A percentile compares a stretch with the other conserved stretches of the same genome.
phyloP scores from a whole-genome alignment of 2,329 filamentous ascomycete species.

The Botryosphaeria dothidea region DNA sequence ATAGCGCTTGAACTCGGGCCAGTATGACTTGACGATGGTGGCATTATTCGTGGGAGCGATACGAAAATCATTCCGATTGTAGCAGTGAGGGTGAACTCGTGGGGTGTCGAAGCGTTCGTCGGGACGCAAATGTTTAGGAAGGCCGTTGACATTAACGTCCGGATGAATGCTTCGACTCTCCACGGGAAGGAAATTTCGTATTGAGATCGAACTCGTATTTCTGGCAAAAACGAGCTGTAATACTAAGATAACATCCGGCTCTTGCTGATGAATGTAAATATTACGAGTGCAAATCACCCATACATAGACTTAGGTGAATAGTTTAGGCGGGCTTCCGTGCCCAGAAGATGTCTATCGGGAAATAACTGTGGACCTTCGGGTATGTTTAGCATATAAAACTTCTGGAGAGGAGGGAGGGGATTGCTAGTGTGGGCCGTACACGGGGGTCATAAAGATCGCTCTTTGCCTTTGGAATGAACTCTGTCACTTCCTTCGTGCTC shows the following conservation, averaged over 20 bases:
- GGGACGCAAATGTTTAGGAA: too few relatives aligned
- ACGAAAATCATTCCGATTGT: too few relatives aligned
- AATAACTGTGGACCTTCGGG: constrained; percentile 10
- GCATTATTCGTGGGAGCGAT: too few relatives aligned
- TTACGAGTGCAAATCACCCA: not conserved
- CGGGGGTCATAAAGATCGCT: constrained; percentile 22
- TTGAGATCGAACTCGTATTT: too few relatives aligned
- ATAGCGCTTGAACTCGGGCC: not conserved
- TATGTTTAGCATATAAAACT: not conserved
- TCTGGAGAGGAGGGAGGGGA: not conserved
- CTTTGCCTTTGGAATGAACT: constrained; percentile 21
- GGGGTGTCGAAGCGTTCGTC: too few relatives aligned
- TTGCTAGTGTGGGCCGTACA: not conserved
- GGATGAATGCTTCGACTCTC: too few relatives aligned
- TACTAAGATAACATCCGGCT: too few relatives aligned
- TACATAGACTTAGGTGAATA: not conserved
- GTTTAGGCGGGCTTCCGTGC: constrained; percentile 4
- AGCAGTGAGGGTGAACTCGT: too few relatives aligned
- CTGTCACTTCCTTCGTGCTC: constrained; percentile 23
- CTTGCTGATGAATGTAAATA: too few relatives aligned
- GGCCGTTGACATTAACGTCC: too few relatives aligned
- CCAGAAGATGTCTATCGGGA: constrained; percentile 16
- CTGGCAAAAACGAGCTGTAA: too few relatives aligned
- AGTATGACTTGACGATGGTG: not conserved
- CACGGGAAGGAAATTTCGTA: too few relatives aligned